A percentile compares a stretch with the other conserved stretches of the same genome.
phyloP scores from a whole-genome alignment of 2,329 filamentous ascomycete genomes.

The Ascochyta lentis region DNA sequence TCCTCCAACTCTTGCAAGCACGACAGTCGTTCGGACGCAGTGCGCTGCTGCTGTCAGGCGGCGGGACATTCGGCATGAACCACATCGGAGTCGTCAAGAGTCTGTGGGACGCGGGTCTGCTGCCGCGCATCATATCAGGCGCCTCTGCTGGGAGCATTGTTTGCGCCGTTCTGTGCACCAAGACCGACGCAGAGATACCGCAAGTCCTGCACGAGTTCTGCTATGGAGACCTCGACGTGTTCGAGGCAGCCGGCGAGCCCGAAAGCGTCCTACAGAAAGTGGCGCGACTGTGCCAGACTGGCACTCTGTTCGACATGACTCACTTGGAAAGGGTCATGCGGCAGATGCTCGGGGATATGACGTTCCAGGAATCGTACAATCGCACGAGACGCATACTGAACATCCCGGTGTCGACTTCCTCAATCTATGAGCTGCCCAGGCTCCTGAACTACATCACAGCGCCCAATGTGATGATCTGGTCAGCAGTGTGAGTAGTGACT shows the following conservation, averaged over 20 bases:
- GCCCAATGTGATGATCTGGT: conserved; percentile 95
- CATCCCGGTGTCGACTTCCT: conserved; percentile 89
- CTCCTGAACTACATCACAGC: conserved; percentile 92
- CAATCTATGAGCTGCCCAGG: conserved; percentile 83
- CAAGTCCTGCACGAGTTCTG: conserved; percentile 72
- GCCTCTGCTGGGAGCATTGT: conserved; percentile 89
- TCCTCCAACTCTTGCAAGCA: conserved; percentile 74
- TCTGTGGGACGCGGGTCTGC: conserved; percentile 74
- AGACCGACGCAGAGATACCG: conserved; percentile 79
- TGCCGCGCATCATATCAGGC: conserved; percentile 87
- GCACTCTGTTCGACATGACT: conserved; percentile 83
- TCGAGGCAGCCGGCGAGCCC: conserved; percentile 67
- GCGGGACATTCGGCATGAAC: conserved; percentile 89
- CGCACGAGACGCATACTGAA: conserved; percentile 91
- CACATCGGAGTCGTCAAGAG: conserved; percentile 88
- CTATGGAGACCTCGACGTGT: conserved; percentile 81
- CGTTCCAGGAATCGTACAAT: conserved; percentile 95
- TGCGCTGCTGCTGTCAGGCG: conserved; percentile 81
- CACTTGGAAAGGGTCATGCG: conserved; percentile 84
- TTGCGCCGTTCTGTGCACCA: conserved; percentile 77
- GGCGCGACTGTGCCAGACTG: conserved; percentile 77
- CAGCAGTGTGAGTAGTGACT: conserved; percentile 69
- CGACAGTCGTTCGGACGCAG: conserved; percentile 85
- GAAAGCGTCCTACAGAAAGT: conserved; percentile 73
- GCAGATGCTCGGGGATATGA: conserved; percentile 81